Percentiles rank a stretch among this genome's conserved stretches.
Conservation (phyloP, 2,329 filamentous ascomycete genomes). For the Penicillium sp. region DNA sequence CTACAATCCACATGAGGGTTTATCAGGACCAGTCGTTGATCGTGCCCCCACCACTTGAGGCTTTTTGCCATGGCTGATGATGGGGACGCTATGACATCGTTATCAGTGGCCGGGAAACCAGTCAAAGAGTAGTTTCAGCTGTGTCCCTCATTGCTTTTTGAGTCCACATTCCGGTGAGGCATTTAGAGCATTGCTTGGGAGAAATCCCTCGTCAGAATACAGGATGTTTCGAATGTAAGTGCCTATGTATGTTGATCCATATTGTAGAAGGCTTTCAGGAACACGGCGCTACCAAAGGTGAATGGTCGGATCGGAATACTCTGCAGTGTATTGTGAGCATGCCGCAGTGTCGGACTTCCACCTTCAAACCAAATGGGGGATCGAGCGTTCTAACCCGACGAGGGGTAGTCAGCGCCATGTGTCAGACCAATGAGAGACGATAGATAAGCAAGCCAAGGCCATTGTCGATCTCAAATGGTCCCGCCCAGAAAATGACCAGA, state of each 20-base stretch:
- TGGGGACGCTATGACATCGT: constrained; percentile 15
- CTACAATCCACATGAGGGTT: constrained; percentile 5
- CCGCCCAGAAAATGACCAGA: neutral
- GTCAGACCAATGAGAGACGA: constrained; percentile 36
- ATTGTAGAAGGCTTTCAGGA: neutral
- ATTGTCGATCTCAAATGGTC: neutral
- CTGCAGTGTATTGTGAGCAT: neutral
- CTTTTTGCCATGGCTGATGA: constrained; percentile 9
- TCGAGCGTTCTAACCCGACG: constrained; percentile 11
- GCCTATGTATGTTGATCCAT: neutral
- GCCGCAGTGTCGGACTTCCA: neutral
- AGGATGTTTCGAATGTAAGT: neutral
- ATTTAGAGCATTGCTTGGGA: constrained; percentile 15
- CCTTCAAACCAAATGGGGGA: constrained; percentile 5
- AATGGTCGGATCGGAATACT: neutral
- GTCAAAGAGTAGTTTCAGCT: neutral
- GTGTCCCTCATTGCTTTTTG: constrained; percentile 8
- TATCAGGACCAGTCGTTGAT: constrained; percentile 1
- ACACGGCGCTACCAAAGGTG: neutral
- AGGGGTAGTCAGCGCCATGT: constrained; percentile 37
- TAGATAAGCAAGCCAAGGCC: constrained; percentile 32
- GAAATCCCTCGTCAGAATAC: constrained; percentile 10
- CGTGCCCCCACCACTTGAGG: constrained; percentile 12
- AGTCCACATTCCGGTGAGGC: constrained; percentile 23
- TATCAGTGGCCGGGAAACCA: constrained; percentile 11